Evolutionary conservation across 805 yeast genomes (phyloP), one percentile per base, ranked within the genome.

Genomic region (Teunomyces stri): DNA sequence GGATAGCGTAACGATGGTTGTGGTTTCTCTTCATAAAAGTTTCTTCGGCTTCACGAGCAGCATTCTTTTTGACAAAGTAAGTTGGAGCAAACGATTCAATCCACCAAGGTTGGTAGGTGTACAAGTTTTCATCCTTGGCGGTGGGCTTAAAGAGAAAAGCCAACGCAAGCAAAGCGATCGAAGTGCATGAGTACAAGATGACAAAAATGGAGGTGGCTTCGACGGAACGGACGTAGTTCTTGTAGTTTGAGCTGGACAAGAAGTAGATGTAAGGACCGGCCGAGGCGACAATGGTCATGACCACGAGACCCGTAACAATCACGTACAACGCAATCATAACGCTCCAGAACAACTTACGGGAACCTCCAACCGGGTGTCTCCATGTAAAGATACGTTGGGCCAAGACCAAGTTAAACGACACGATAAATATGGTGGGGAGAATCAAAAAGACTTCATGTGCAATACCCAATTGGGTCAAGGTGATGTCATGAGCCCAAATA

Each of bases 21-120:
- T 77, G 78, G 57, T 76, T 79, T 58, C 80, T 61, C 45, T 65
- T 63, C 65, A 72, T 71, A 50, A 77, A 76, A 0, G 77, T 61
- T 34, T 64, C 69, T 52, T 69, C 79, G 11, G 83, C 85, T 41
- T 67, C 63, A 46, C 66, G 66, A 6, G 76, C 69, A 1, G 89
- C 81, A 44, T 74, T 73, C 48, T 74, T 75, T 51, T 73, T 71
- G 11, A 83, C 84, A 65, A 74, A 86, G 64, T 86, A 87, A 43
- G 70, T 66, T 13, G 83, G 75, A 20, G 67, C 58, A 54, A 85
- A 84, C 4, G 81, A 75, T 61, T 82, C 82, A 57, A 87, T 82
- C 94, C 94, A 87, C 78, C 84, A 83, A 31, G 95, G 89, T 60
- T 82, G 87, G 61, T 80, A 85, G 52, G 82, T 81, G 55, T 78